Conservation (phyloP, 345 rosid species). For the Linum tenue region DNA sequence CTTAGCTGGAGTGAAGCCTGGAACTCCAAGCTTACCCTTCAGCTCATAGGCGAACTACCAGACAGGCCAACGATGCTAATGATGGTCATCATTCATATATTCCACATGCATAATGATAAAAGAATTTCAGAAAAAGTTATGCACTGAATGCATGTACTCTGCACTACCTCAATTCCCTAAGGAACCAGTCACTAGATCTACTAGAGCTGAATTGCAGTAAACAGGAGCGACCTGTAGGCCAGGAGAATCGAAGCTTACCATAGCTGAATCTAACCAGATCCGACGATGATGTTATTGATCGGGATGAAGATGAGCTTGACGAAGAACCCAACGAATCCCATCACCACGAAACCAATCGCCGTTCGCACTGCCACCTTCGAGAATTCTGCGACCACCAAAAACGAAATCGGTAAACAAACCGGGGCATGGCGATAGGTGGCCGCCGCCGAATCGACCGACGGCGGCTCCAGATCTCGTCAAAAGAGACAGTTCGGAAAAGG, state of each 20-base stretch:
- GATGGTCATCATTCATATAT: no score
- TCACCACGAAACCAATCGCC: conserved; percentile 9
- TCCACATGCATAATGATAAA: no score
- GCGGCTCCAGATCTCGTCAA: background rate
- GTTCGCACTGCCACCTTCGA: conserved; percentile 5
- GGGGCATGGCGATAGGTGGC: background rate
- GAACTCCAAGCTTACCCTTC: no score
- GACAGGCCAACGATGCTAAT: no score
- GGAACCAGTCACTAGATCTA: no score
- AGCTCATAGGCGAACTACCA: no score
- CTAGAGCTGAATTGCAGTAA: no score
- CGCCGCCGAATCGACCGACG: background rate
- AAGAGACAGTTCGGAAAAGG: background rate
- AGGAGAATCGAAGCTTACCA: background rate
- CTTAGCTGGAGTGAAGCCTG: no score
- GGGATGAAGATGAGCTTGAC: conserved; percentile 7
- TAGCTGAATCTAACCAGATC: background rate
- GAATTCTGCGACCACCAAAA: background rate
- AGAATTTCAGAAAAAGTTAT: no score
- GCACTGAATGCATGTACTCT: no score
- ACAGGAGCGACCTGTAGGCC: no score
- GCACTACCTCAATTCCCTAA: no score
- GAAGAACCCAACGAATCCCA: conserved; percentile 6
- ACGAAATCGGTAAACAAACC: background rate
- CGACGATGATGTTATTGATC: conserved; percentile 7